These are phyloP conservation scores for Ganoderma lucidum DNA, from an alignment of 1,284 basidiomycete species.

Conservation along the genomic window DNA sequence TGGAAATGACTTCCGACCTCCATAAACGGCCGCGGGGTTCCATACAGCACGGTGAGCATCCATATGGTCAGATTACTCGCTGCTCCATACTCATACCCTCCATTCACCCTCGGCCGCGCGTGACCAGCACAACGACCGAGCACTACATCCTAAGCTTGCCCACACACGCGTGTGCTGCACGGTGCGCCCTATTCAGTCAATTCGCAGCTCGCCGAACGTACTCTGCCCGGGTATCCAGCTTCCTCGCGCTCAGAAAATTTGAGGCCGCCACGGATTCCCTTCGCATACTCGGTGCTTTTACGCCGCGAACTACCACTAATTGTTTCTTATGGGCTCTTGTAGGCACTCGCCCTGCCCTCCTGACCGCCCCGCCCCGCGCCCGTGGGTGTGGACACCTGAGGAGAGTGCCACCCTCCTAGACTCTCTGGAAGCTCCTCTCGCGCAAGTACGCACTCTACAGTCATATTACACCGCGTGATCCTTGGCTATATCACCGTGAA, in stretches of 20 bases:
- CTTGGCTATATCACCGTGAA: constrained; percentile 20
- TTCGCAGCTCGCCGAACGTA: neutral
- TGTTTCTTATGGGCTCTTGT: constrained; percentile 19
- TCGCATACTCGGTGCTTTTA: constrained; percentile 23
- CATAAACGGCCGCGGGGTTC: constrained; percentile 5
- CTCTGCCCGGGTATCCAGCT: constrained; percentile 10
- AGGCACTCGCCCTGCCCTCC: constrained; percentile 14
- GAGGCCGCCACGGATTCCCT: constrained; percentile 12
- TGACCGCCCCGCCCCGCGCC: constrained; percentile 6
- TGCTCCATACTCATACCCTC: constrained; percentile 8
- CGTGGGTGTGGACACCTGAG: neutral
- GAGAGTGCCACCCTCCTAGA: constrained; percentile 10
- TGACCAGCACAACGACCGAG: constrained; percentile 7
- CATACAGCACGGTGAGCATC: constrained; percentile 5
- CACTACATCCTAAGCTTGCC: neutral
- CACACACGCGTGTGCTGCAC: constrained; percentile 1
- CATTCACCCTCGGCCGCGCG: neutral
- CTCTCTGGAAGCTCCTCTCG: constrained; percentile 13
- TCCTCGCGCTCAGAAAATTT: constrained; percentile 8
- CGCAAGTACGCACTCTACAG: constrained; percentile 22
- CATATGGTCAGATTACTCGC: constrained; percentile 12
- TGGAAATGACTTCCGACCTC: constrained; percentile 21
- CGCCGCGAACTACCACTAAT: constrained; percentile 21
- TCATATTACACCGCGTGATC: constrained; percentile 21
- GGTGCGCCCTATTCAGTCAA: neutral